Evolutionary conservation across 2,329 filamentous ascomycete species (phyloP).

Genomic region (Pseudogymnoascus sp.): DNA sequence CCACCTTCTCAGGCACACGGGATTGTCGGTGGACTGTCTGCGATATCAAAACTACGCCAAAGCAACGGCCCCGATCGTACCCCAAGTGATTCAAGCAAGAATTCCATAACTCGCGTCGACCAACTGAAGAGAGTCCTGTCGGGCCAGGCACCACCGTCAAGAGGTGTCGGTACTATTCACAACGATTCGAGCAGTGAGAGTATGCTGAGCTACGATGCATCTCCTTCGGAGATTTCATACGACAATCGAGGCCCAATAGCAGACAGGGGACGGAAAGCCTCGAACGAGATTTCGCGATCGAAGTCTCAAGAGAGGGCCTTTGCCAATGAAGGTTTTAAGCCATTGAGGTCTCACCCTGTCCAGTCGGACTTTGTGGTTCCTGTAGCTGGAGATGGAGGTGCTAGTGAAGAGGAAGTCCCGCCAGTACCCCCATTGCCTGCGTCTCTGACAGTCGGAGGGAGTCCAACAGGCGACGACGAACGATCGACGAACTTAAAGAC

Average conservation of each 20-base stretch:
- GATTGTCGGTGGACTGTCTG: slow-evolving; percentile 26
- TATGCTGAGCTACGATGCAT: slow-evolving; percentile 62
- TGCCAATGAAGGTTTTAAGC: not conserved
- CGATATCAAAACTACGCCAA: slow-evolving; percentile 41
- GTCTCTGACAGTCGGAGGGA: not conserved
- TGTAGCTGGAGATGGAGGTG: not conserved
- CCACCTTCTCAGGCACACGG: slow-evolving; percentile 24
- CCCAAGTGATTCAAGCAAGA: slow-evolving; percentile 36
- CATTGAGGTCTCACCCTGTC: not conserved
- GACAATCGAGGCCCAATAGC: slow-evolving; percentile 27
- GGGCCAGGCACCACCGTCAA: slow-evolving; percentile 37
- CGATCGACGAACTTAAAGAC: not conserved
- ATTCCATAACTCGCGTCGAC: slow-evolving; percentile 51
- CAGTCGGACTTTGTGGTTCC: not conserved
- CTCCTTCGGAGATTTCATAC: slow-evolving; percentile 58
- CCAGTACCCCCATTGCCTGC: not conserved
- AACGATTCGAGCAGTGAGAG: slow-evolving; percentile 55
- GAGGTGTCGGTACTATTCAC: slow-evolving; percentile 33
- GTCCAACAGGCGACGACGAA: not conserved
- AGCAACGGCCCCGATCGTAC: slow-evolving; percentile 37
- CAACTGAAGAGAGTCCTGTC: slow-evolving; percentile 55
- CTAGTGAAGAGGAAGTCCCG: not conserved
- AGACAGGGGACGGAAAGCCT: not conserved
- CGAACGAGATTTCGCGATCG: not conserved
- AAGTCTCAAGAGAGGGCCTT: not conserved